Percentiles rank a stretch among this genome's conserved stretches.
These are phyloP conservation scores for Actinomortierella ambigua DNA, from an alignment of 371 early-diverging fungal species.

Conservation along the genomic window DNA sequence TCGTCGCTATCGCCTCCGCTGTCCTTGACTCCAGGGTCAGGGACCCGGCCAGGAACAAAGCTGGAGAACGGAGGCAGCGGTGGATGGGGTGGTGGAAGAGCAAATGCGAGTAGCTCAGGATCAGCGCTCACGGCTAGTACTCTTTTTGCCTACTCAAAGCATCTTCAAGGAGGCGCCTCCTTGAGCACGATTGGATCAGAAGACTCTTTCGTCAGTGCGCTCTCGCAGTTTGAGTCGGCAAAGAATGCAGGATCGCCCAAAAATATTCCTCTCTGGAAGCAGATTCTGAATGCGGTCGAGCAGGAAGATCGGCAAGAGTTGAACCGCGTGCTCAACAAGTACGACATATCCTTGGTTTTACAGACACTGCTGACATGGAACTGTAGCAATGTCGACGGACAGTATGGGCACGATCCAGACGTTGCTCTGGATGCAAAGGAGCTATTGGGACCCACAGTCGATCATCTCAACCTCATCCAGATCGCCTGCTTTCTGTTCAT, in stretches of 20 bases:
- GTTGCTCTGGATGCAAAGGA: constrained; percentile 61
- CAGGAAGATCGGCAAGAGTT: constrained; percentile 36
- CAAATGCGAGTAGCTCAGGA: too few species aligned
- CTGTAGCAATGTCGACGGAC: constrained; percentile 56
- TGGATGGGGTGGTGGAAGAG: too few species aligned
- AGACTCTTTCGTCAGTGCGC: constrained; percentile 38
- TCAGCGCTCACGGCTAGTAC: too few species aligned
- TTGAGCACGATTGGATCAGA: constrained; percentile 30
- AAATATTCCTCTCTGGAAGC: constrained; percentile 34
- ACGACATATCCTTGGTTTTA: constrained; percentile 49
- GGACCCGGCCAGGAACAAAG: too few species aligned
- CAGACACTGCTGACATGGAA: constrained; percentile 61
- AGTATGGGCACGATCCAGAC: constrained; percentile 61
- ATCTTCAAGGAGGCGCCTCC: constrained; percentile 16
- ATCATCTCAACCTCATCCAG: constrained; percentile 62
- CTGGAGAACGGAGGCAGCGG: too few species aligned
- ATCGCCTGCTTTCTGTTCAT: constrained; percentile 66
- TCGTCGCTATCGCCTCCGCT: too few species aligned
- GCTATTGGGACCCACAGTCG: constrained; percentile 57
- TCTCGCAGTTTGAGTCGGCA: constrained; percentile 39
- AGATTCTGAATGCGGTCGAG: constrained; percentile 36
- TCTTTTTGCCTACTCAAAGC: constrained; percentile 17
- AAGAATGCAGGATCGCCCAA: constrained; percentile 38
- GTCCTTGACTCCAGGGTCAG: too few species aligned
- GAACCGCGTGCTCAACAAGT: constrained; percentile 27